Percentiles rank a stretch among this genome's conserved stretches.
Evolutionary conservation across 352 stramenopile species (phyloP).

Genomic region (Globisporangium paroecandrum): DNA sequence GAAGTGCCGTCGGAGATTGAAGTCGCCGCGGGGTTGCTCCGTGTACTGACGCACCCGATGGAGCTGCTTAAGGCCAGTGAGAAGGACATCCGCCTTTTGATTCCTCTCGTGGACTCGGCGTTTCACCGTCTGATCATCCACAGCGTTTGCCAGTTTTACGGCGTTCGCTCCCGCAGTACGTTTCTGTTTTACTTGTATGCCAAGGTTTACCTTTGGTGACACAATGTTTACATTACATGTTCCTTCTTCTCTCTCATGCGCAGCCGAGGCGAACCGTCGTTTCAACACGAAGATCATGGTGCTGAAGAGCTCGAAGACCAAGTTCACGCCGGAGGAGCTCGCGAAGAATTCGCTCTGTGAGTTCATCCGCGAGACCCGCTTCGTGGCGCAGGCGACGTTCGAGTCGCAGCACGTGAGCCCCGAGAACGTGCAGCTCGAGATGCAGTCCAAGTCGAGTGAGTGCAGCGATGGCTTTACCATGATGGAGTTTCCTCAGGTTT

Average conservation of each 20-base stretch:
- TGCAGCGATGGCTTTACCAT: slow-evolving; percentile 77
- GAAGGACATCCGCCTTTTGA: slow-evolving; percentile 63
- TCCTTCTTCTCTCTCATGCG: neutral
- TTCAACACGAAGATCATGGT: slow-evolving; percentile 85
- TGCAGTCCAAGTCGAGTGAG: slow-evolving; percentile 71
- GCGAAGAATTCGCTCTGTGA: slow-evolving; percentile 65
- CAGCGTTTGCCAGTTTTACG: slow-evolving; percentile 87
- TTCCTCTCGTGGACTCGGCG: slow-evolving; percentile 76
- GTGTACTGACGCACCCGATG: slow-evolving; percentile 63
- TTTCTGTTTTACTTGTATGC: neutral
- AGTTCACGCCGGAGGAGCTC: slow-evolving; percentile 43
- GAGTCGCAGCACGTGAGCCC: slow-evolving; percentile 18
- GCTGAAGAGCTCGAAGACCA: slow-evolving; percentile 57
- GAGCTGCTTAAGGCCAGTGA: slow-evolving; percentile 52
- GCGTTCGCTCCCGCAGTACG: slow-evolving; percentile 78
- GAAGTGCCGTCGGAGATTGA: slow-evolving; percentile 76
- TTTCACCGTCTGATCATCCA: slow-evolving; percentile 88
- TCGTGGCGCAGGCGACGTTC: slow-evolving; percentile 14
- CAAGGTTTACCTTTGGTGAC: neutral
- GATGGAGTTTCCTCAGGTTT: slow-evolving; percentile 68
- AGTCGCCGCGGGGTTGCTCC: slow-evolving; percentile 48
- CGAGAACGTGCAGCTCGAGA: slow-evolving; percentile 43
- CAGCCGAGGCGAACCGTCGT: slow-evolving; percentile 62
- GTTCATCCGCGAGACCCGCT: slow-evolving; percentile 73
- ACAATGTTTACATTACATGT: neutral